Base-by-base conservation (phyloP, 768 basidiomycete species). In the Austroboletus festivus region DNA sequence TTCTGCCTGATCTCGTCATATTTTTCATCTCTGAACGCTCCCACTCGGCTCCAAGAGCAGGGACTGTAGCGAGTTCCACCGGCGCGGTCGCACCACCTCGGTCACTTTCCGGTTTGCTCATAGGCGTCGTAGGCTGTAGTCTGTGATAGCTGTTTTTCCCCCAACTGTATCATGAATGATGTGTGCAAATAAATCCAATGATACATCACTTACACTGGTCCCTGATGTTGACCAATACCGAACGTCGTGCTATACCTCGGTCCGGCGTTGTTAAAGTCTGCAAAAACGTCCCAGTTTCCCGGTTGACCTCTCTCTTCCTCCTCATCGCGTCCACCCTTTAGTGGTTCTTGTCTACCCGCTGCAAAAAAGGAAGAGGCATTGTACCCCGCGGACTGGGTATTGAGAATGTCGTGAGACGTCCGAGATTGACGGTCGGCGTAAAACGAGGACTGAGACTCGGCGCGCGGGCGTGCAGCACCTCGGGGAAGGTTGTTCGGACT, bases 31-130 rank as follows among this genome's bases (percentile, higher is more conserved):
- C 93, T 18, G 77, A 71, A 42, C 82, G 81, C 21, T 78, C 78
- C 93, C 93, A 97, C 70, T 97, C 93, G 0, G 93, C 72, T 18
- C 93, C 93, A 3, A 97, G 75, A 2, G 89, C 89, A 3, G 93
- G 93, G 0, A 96, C 91, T 1, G 93, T 95, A 38, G 95, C 86
- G 65, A 94, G 75, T 68, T 97, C 93, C 20, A 93, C 88, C 3
- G 79, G 81, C 10, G 73, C 73, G 4, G 58, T 47, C 16, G 68
- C 44, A 37, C 55, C 60, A 38, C 64, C 61, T 74, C 74, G 11
- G 59, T 16, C n/a, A 3, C 18, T 72, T 22, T 77, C 78, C 24
- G 52, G 46, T 54, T 70, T 74, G 48, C 62, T 65, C 38, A 48
- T 10, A 34, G 65, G 54, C 0, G 41, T 38, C 3, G 50, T 42